Conservation (phyloP, 805 yeast species). For the Henningerozyma blattae region DNA sequence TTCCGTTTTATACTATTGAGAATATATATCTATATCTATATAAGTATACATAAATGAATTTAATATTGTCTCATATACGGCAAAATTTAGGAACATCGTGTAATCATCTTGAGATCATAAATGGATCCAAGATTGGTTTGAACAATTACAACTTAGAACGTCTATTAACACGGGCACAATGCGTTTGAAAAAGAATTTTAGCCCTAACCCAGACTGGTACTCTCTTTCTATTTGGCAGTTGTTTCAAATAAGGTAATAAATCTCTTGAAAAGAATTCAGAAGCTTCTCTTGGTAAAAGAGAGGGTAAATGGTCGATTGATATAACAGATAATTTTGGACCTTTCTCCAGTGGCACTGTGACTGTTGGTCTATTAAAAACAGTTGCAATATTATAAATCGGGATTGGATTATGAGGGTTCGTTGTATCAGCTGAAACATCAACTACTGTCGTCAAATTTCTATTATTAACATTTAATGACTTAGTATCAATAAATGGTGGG, state of each 20-base stretch:
- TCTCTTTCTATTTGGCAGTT: constrained; percentile 67
- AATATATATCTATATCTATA: too few species aligned
- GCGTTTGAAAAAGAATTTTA: constrained; percentile 68
- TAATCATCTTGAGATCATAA: too few species aligned
- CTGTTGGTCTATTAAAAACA: constrained; percentile 85
- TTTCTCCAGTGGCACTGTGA: constrained; percentile 57
- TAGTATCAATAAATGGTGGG: constrained; percentile 75
- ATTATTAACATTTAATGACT: constrained; percentile 46
- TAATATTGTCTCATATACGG: too few species aligned
- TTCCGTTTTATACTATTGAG: too few species aligned
- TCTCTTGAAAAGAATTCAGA: constrained; percentile 85
- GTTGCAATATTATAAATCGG: constrained; percentile 91
- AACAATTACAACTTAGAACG: constrained; percentile 30
- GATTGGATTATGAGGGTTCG: constrained; percentile 95
- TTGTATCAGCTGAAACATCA: constrained; percentile 97
- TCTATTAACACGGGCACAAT: constrained; percentile 59
- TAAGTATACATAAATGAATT: too few species aligned
- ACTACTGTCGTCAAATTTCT: constrained; percentile 87
- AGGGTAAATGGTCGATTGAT: constrained; percentile 94
- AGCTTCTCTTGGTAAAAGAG: constrained; percentile 92
- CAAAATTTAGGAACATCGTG: too few species aligned
- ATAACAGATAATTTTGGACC: constrained; percentile 87
- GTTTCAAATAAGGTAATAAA: constrained; percentile 77
- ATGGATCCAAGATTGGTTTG: too few species aligned
- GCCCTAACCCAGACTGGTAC: constrained; percentile 93